phyloP scores from a whole-genome alignment of 208 protist species.

The Polymyxa betae region DNA sequence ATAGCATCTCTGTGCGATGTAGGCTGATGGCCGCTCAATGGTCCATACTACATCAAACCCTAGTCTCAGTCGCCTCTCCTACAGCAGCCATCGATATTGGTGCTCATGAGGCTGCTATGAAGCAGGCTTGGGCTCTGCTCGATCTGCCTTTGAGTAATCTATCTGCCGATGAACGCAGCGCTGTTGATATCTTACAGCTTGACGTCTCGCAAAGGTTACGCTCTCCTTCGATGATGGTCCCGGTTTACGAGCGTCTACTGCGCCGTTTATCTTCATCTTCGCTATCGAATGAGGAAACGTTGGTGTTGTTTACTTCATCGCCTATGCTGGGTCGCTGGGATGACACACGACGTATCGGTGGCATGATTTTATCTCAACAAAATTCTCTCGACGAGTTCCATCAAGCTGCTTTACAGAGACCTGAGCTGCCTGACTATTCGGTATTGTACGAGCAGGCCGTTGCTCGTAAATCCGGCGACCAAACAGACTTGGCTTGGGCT shows the following conservation, averaged over 20 bases:
- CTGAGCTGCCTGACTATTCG: constrained; percentile 37
- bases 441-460: constrained; percentile 48
- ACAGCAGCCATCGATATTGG: not conserved
- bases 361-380: not conserved
- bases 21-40: constrained; percentile 22
- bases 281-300: not conserved
- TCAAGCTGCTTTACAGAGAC: constrained; percentile 30
- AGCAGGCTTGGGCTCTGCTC: not conserved
- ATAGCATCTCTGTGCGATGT: not conserved
- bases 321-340: constrained; percentile 14
- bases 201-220: constrained; percentile 26
- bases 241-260: constrained; percentile 11
- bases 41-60: constrained; percentile 6
- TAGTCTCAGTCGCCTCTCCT: not conserved
- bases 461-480: not conserved
- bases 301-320: constrained; percentile 14
- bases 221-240: not conserved
- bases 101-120: not conserved
- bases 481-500: not conserved
- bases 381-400: constrained; percentile 29
- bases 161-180: constrained; percentile 11
- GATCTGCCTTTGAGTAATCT: not conserved
- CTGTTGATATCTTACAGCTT: constrained; percentile 36
- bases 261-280: not conserved
- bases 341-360: constrained; percentile 1